Evolutionary conservation across 1,284 basidiomycete species (phyloP), one percentile per base, ranked within the genome.

Genomic region (Leccinum subspadiceum): DNA sequence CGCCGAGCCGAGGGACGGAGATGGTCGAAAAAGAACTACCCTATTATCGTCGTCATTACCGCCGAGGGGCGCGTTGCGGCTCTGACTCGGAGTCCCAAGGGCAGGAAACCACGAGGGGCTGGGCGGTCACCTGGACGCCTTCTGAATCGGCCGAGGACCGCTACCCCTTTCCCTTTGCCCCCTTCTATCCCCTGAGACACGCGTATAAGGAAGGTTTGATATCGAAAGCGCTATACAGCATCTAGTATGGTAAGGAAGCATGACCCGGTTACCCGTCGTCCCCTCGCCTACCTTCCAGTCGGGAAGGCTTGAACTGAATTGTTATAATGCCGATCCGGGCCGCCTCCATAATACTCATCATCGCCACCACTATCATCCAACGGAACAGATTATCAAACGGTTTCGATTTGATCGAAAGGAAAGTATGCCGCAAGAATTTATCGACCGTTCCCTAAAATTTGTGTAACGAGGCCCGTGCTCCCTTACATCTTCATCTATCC

Each of bases 121-220:
- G 49, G 46, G 33, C 55, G 17, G 50, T 51, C 41, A 48, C 54
- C 56, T 35, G 59, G 44, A n/a, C 46, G 12, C 46, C 12, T 48
- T 22, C 46, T 48, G 6, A 48, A 48, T 48, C 20, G 46, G 20
- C 46, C 46, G 46, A 48, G 20, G 46, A 24, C 46, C 44, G 7
- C 12, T 46, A 22, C 44, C 46, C 46, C 46, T 48, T 24, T 48
- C 46, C 22, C 12, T 48, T 13, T 24, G 7, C 13, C 12, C 46
- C 46, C 46, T 48, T 53, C 39, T 59, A 46, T 52, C 46, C 58
- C 66, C 58, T 56, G 55, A 44, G 56, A 62, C 15, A 51, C 1
- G 41, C 68, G 39, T 41, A 71, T 69, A 61, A 70, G 70, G 68
- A 68, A 72, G 37, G 57, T 69, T 58, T 72, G 69, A 61, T 56